Percentiles rank a stretch among this genome's conserved stretches.
These are phyloP conservation scores for Russula ochroleuca DNA, from an alignment of 768 basidiomycete genomes.

Conservation along the genomic window DNA sequence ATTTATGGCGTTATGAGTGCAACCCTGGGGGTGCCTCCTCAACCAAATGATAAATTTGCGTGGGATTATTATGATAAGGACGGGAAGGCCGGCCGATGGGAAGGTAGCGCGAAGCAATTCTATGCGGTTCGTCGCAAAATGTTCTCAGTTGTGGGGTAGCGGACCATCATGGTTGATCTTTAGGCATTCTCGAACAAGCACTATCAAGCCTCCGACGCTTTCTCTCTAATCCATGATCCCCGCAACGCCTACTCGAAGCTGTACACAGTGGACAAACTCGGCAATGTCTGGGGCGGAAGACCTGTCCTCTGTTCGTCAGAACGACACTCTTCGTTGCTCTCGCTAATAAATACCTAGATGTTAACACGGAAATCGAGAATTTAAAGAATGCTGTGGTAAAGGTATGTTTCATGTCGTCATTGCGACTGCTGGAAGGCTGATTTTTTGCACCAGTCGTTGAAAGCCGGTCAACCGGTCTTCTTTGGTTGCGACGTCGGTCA, in stretches of 20 bases:
- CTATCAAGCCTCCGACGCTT: slow-evolving; percentile 51
- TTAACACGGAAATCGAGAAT: slow-evolving; percentile 79
- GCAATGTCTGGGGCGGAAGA: slow-evolving; percentile 86
- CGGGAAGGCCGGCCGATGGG: slow-evolving; percentile 69
- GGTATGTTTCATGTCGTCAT: slow-evolving; percentile 35
- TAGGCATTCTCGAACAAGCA: slow-evolving; percentile 32
- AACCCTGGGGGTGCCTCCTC: slow-evolving; percentile 82
- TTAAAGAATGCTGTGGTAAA: slow-evolving; percentile 81
- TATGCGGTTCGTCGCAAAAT: slow-evolving; percentile 41
- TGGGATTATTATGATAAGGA: slow-evolving; percentile 90
- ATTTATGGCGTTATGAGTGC: slow-evolving; percentile 81
- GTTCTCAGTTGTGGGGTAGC: slow-evolving; percentile 20
- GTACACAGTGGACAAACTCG: slow-evolving; percentile 89
- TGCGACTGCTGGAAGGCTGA: background rate
- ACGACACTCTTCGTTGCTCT: background rate
- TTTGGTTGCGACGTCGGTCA: slow-evolving; percentile 97
- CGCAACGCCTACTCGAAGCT: slow-evolving; percentile 77
- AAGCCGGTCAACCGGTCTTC: slow-evolving; percentile 86
- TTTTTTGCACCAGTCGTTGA: slow-evolving; percentile 42
- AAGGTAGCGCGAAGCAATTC: slow-evolving; percentile 78
- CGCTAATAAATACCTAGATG: slow-evolving; percentile 49
- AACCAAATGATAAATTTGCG: slow-evolving; percentile 61
- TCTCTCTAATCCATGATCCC: slow-evolving; percentile 95
- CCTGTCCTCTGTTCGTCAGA: slow-evolving; percentile 69
- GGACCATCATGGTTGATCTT: slow-evolving; percentile 18